Percentiles rank a stretch among this genome's conserved stretches.
phyloP scores from a whole-genome alignment of 768 basidiomycete genomes.

The Termitomyces bulborhizus region DNA sequence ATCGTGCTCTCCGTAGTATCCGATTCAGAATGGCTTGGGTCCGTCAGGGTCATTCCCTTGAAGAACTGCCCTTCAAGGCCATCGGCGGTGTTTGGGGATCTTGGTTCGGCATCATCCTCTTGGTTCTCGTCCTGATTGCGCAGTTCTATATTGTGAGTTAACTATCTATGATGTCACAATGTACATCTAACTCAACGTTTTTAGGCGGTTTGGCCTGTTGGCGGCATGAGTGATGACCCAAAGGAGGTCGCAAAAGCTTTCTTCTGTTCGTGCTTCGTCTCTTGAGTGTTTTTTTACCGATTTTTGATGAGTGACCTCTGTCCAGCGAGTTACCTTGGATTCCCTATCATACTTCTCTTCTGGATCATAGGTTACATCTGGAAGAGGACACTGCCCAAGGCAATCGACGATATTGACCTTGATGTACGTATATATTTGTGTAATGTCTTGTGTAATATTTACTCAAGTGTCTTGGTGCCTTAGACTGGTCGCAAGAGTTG shows the following conservation, averaged over 20 bases:
- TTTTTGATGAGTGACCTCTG: background rate
- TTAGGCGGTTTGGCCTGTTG: conserved; percentile 36
- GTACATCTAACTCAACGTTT: background rate
- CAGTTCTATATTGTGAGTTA: conserved; percentile 37
- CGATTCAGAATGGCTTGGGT: conserved; percentile 40
- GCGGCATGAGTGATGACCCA: conserved; percentile 24
- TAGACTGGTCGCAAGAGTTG: conserved; percentile 40
- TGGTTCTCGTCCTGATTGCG: conserved; percentile 34
- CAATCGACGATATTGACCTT: conserved; percentile 33
- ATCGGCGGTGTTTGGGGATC: conserved; percentile 39
- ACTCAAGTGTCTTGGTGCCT: background rate
- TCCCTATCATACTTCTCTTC: conserved; percentile 34
- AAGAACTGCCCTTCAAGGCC: conserved; percentile 39
- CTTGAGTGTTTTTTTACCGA: background rate
- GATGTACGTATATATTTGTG: conserved; percentile 21
- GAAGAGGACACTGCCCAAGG: conserved; percentile 33
- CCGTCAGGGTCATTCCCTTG: conserved; percentile 36
- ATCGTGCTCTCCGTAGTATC: conserved; percentile 20
- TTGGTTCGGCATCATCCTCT: conserved; percentile 37
- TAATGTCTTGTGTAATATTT: background rate
- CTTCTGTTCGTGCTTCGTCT: conserved; percentile 26
- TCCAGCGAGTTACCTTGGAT: conserved; percentile 32
- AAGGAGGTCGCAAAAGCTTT: conserved; percentile 25
- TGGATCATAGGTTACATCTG: conserved; percentile 30
- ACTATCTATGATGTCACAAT: background rate